Evolutionary conservation across 2,329 filamentous ascomycete genomes (phyloP), one percentile per base, ranked within the genome.

Genomic region (Colletotrichum sp.): DNA sequence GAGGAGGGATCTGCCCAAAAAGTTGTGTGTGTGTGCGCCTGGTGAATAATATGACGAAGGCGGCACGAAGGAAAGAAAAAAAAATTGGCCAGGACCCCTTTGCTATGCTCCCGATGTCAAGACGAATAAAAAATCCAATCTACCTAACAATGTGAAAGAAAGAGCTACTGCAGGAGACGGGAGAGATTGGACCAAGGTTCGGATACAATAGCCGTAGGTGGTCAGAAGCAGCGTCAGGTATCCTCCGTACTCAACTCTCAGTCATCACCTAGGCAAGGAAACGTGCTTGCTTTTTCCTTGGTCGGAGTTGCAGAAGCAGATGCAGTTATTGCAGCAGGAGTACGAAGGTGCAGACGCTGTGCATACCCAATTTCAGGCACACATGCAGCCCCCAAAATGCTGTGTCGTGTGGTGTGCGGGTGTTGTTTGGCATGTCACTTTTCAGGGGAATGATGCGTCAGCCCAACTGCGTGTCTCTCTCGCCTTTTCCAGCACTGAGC

Each of bases 321-420:
- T 71, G 68, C 34, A 60, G 57, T 26, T 18, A n/a, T 60, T 28
- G 57, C 57, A 3, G 28, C 57, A 60, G 57, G 57, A 30, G 10
- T 52, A 13, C 12, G 6, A 52, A 70, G 52, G 55, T 64, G 57
- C 64, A 63, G 36, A 69, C 60, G 57, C 49, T 73, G 74, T 76
- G 70, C 13, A 32, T 21, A 49, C 28, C 65, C 28, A 63, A 44
- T 39, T 49, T 69, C 70, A 76, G 70, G 64, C 74, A 76, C 74
- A 69, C 34, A 24, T 49, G 28, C 59, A 52, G 72, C 71, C 34
- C 39, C 16, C 21, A 18, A 52, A 52, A 52, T 52, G n/a, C 44
- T 52, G 44, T 52, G 44, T 52, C 12, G 44, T n/a, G 39, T 49
- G 18, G 39, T 49, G 39, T 44, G 44, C 8, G 6, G 30, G 26